These are phyloP conservation scores for Laburnicola sp. DNA, from an alignment of 2,329 filamentous ascomycete species.

Conservation along the genomic window DNA sequence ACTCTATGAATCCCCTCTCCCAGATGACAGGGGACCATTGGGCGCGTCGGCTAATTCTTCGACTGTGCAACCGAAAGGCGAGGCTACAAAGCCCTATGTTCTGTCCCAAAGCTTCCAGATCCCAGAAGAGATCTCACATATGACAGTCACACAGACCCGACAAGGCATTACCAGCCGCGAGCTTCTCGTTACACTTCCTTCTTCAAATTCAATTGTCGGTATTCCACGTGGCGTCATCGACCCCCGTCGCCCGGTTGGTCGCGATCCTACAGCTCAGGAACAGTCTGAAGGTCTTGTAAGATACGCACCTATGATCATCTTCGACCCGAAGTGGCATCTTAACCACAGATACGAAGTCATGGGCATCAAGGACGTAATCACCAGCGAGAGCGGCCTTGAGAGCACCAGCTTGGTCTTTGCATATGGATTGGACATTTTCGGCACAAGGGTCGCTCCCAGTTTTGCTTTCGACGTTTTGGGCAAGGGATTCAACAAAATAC, in stretches of 20 bases:
- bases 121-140: slow-evolving; percentile 73
- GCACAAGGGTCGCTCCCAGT: slow-evolving; percentile 82
- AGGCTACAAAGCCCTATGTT: slow-evolving; percentile 69
- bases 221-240: slow-evolving; percentile 81
- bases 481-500: slow-evolving; percentile 89
- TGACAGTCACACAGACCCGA: slow-evolving; percentile 83
- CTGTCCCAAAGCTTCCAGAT: slow-evolving; percentile 81
- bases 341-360: slow-evolving; percentile 82
- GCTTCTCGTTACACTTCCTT: slow-evolving; percentile 76
- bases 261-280: slow-evolving; percentile 79
- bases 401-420: slow-evolving; percentile 90
- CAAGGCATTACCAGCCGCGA: slow-evolving; percentile 89
- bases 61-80: slow-evolving; percentile 66
- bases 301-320: slow-evolving; percentile 77
- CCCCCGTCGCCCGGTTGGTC: slow-evolving; percentile 80
- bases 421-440: slow-evolving; percentile 86
- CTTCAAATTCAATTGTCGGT: slow-evolving; percentile 72
- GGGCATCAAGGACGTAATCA: slow-evolving; percentile 72
- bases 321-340: slow-evolving; percentile 78
- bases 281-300: slow-evolving; percentile 78
- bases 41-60: slow-evolving; percentile 74
- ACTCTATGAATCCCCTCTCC: slow-evolving; percentile 80
- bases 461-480: slow-evolving; percentile 89
- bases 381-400: slow-evolving; percentile 79
- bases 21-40: slow-evolving; percentile 83